These are phyloP conservation scores for Solanum chiquidenum DNA, from an alignment of 257 asterid genomes.

Conservation along the genomic window DNA sequence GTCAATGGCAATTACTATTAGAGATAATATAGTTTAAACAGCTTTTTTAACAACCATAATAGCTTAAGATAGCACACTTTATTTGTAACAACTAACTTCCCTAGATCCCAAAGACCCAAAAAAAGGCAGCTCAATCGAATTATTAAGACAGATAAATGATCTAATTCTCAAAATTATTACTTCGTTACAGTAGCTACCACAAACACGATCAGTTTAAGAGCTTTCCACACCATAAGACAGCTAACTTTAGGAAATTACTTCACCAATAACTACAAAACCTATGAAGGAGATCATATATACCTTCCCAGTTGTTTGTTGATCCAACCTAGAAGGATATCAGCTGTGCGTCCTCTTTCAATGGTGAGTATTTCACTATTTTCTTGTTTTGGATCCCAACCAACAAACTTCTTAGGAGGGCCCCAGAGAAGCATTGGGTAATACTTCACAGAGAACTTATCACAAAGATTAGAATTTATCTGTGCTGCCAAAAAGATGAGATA, in stretches of 20 bases:
- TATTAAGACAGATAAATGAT: neutral
- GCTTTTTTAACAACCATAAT: neutral
- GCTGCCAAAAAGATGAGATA: constrained; percentile 66
- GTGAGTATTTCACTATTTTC: constrained; percentile 44
- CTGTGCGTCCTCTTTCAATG: constrained; percentile 54
- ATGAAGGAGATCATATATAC: constrained; percentile 16
- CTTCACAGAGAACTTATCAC: constrained; percentile 77
- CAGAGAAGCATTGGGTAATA: constrained; percentile 81
- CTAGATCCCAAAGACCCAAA: neutral
- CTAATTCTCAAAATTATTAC: neutral
- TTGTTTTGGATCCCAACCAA: constrained; percentile 60
- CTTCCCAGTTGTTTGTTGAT: constrained; percentile 67
- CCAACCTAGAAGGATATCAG: constrained; percentile 65
- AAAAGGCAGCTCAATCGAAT: neutral
- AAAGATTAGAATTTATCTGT: constrained; percentile 74
- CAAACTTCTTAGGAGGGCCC: constrained; percentile 84
- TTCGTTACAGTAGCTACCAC: neutral
- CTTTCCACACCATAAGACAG: neutral
- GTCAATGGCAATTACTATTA: neutral
- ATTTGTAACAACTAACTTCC: neutral
- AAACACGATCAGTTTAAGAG: neutral
- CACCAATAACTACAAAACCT: neutral
- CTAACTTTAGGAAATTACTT: neutral
- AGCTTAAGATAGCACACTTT: neutral
- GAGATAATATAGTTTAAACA: neutral